A percentile compares a stretch with the other conserved stretches of the same genome.
These are phyloP conservation scores for Psidium guajava DNA, from an alignment of 345 rosid genomes.

Conservation along the genomic window DNA sequence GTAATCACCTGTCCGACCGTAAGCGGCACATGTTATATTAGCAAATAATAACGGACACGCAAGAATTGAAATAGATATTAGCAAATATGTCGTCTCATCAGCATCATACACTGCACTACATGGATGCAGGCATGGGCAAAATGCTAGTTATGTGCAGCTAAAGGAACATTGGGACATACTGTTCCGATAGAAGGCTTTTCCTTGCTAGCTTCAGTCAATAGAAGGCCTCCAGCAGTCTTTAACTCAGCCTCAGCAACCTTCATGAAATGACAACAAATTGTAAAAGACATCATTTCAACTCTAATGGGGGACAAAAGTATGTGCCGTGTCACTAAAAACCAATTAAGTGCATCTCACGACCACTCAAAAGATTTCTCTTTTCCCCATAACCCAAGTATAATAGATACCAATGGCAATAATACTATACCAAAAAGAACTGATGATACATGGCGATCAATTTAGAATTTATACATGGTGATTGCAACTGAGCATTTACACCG, in stretches of 20 bases:
- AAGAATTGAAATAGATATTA: not conserved
- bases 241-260: constrained; percentile 90
- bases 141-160: not conserved
- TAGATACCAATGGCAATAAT: too few relatives aligned
- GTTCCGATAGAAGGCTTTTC: constrained; percentile 91
- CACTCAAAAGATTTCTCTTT: too few relatives aligned
- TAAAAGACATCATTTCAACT: not conserved
- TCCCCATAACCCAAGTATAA: too few relatives aligned
- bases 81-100: not conserved
- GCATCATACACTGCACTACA: not conserved
- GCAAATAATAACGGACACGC: not conserved
- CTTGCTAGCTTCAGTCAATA: constrained; percentile 73
- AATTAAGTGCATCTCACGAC: not conserved
- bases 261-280: not conserved
- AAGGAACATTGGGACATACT: constrained; percentile 18
- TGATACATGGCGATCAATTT: not conserved
- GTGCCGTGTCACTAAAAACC: not conserved
- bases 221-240: constrained; percentile 91
- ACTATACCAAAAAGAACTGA: not conserved
- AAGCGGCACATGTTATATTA: not conserved
- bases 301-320: not conserved
- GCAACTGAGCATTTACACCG: not conserved
- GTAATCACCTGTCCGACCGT: constrained; percentile 57
- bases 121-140: not conserved
- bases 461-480: not conserved